Base-by-base conservation (phyloP, 257 asterid species). In the Primulina tabacum region DNA sequence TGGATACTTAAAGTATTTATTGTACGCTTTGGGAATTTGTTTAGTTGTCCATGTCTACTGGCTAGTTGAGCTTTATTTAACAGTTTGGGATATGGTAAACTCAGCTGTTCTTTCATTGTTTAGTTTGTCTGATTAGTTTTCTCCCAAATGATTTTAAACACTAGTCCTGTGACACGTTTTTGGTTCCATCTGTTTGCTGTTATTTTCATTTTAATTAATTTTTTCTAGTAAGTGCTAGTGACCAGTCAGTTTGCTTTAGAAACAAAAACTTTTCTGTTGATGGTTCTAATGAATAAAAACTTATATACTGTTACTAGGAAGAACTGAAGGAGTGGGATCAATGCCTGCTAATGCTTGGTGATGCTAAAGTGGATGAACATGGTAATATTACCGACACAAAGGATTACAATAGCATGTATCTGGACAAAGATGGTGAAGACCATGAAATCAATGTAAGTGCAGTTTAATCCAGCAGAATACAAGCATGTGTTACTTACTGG, bases 251-350 rank as follows among this genome's bases (percentile, higher is more conserved):
- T 70, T 53, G 12, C 55, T 32, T 61, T 61, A 56, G 50, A 64
- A 64, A 55, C 11, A 28, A 53, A 28, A 20, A 28, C 24, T 34
- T 34, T 32, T 38, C 60, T 50, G 57, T 21, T 47, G 56, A 68
- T 33, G 5, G 35, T 24, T 47, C 57, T 66, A 11, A 34, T 30
- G 17, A 55, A 57, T 53, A 58, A 53, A 26, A 64, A 12, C 53
- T 43, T 43, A 4, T 69, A 43, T 66, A 24, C 17, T 58, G 28
- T 60, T 18, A 63, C 70, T 77, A 92, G 98, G 98, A 90, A 83
- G 96, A 92, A 72, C 74, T 92, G 70, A 89, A 90, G 82, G 98
- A 93, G 85, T 93, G 98, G 98, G 97, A 90, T 81, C 97, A 93
- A 67, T 93, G 98, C 69, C 83, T 88, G 69, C 80, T 80, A 68